A percentile compares a stretch with the other conserved stretches of the same genome.
phyloP scores from a whole-genome alignment of 1,139 yeast species.

The Kluyveromyces sp. region DNA sequence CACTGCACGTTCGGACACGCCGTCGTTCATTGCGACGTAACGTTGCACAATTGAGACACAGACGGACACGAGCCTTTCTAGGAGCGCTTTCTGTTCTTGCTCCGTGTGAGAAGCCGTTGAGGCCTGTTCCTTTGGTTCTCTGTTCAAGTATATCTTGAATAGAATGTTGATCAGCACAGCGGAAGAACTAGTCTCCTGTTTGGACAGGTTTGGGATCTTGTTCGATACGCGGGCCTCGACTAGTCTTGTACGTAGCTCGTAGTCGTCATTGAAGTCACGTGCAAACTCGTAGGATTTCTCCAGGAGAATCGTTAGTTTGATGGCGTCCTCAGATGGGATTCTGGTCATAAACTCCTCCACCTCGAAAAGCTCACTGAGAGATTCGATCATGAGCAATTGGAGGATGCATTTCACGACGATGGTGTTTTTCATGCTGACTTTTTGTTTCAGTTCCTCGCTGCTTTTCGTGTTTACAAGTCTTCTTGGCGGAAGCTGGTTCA shows the following conservation, averaged over 20 bases:
- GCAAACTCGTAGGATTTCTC: slow-evolving; percentile 75
- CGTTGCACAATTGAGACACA: slow-evolving; percentile 65
- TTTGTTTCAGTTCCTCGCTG: slow-evolving; percentile 30
- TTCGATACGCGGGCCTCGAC: slow-evolving; percentile 93
- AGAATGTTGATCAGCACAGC: slow-evolving; percentile 78
- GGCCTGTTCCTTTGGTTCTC: slow-evolving; percentile 32
- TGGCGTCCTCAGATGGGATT: slow-evolving; percentile 59
- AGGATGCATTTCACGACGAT: slow-evolving; percentile 90
- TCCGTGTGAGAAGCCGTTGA: slow-evolving; percentile 24
- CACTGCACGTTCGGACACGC: slow-evolving; percentile 71
- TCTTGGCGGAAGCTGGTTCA: slow-evolving; percentile 16
- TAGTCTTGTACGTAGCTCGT: slow-evolving; percentile 73
- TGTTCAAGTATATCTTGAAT: slow-evolving; percentile 75
- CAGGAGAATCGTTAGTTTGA: slow-evolving; percentile 53
- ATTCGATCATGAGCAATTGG: slow-evolving; percentile 82
- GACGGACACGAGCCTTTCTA: slow-evolving; percentile 56
- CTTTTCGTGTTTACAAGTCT: slow-evolving; percentile 21
- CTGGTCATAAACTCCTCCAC: slow-evolving; percentile 61
- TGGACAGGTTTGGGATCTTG: slow-evolving; percentile 80
- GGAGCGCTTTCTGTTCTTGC: slow-evolving; percentile 27
- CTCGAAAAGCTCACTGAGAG: slow-evolving; percentile 67
- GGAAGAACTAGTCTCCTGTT: slow-evolving; percentile 87
- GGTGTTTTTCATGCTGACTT: slow-evolving; percentile 53
- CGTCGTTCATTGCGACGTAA: slow-evolving; percentile 65
- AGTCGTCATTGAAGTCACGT: slow-evolving; percentile 78